Base-by-base conservation (phyloP, 2,329 filamentous ascomycete species). In the Colletotrichum sidae region DNA sequence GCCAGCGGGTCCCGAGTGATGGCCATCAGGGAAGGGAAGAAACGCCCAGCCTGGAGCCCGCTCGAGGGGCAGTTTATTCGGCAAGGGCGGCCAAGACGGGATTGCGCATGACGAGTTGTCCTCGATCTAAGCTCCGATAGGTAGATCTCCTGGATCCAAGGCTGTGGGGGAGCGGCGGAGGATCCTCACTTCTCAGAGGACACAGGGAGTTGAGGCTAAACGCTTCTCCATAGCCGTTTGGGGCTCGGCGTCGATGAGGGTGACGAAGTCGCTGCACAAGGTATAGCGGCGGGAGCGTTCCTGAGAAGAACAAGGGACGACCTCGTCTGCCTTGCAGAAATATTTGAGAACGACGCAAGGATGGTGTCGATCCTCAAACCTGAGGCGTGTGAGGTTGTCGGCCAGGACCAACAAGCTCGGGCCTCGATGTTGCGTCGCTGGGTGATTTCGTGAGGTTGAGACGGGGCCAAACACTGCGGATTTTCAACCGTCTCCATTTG, bases 301-400 rank as follows among this genome's bases (percentile, higher is more conserved):
- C 58, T 66, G 63, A 38, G 33, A 52, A 17, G 12, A 25, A 51
- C 63, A 66, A 25, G 37, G 63, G 63, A 35, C n/a, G 37, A 63
- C 60, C 63, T 53, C 46, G 35, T 54, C 10, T 47, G 35, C 8
- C 1, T 2, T 13, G 39, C 13, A 17, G 42, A 56, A 57, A 57
- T 37, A 57, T 63, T 66, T 57, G 46, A 49, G 63, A 66, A 62
- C 42, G 38, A 35, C 46, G 41, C 63, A n/a, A 54, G 63, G 63
- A 66, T 66, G 52, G 42, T 39, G 58, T 54, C 39, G 63, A 66
- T 66, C 63, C 42, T 66, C 49, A 66, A 66, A 66, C 58, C 41
- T 33, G 59, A 66, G 63, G 53, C 34, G 63, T 63, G 58, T 63
- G 63, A 66, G 63, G 41, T 53, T 53, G 58, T 41, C 50, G 47